Conservation (phyloP, 2,329 filamentous ascomycete species). For the Venturia aucupariae region DNA sequence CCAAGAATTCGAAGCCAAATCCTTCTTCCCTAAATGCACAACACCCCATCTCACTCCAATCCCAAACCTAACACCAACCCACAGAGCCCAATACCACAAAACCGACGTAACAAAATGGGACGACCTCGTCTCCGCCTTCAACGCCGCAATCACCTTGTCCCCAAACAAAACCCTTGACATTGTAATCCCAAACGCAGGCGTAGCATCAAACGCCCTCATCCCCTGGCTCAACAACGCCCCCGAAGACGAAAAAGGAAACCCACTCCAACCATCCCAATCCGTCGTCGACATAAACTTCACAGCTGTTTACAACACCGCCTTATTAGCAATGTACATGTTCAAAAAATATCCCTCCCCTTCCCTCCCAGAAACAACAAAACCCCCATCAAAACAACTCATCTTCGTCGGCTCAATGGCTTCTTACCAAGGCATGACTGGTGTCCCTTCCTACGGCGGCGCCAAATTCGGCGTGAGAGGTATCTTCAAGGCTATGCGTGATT, state of each 20-base stretch:
- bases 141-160: constrained; percentile 23
- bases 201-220: constrained; percentile 11
- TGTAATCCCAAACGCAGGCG: constrained; percentile 26
- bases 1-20: too few relatives aligned
- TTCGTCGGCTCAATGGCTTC: constrained; percentile 22
- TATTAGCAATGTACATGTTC: constrained; percentile 26
- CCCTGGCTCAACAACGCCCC: neutral
- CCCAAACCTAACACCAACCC: neutral
- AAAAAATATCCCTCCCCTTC: constrained; percentile 6
- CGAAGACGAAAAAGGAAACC: constrained; percentile 1
- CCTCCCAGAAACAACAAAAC: neutral
- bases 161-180: constrained; percentile 23
- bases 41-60: neutral
- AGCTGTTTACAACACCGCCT: constrained; percentile 18
- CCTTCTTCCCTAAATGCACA: neutral
- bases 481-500: constrained; percentile 20
- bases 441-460: constrained; percentile 21
- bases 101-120: constrained; percentile 25
- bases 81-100: constrained; percentile 23
- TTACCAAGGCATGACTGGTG: constrained; percentile 21
- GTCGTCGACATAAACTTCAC: constrained; percentile 18
- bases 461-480: constrained; percentile 24
- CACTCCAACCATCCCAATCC: constrained; percentile 21
- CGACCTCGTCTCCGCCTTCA: constrained; percentile 24
- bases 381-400: constrained; percentile 17